phyloP scores from a whole-genome alignment of 257 asterid genomes.

The Lavandula angustifolia region DNA sequence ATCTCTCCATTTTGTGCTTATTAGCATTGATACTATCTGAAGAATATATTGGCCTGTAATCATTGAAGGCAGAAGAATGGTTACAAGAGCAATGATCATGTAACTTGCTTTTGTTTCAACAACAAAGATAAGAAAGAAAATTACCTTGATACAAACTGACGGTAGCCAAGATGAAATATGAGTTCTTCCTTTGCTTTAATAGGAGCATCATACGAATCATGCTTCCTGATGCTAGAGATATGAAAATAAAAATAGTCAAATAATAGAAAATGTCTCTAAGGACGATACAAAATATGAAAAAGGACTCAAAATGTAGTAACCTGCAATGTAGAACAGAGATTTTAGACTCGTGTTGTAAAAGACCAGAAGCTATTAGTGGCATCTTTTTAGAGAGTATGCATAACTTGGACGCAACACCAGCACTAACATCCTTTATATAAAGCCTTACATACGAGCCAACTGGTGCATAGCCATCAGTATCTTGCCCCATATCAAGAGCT shows the following conservation, averaged over 20 bases:
- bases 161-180: slow-evolving; percentile 90
- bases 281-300: slow-evolving; percentile 19
- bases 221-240: slow-evolving; percentile 73
- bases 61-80: slow-evolving; percentile 26
- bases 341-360: slow-evolving; percentile 89
- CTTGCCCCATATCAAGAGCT: slow-evolving; percentile 70
- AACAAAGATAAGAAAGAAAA: slow-evolving; percentile 20
- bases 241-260: slow-evolving; percentile 19
- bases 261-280: slow-evolving; percentile 13
- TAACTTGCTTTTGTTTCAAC: slow-evolving; percentile 6
- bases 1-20: slow-evolving; percentile 97
- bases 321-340: slow-evolving; percentile 95
- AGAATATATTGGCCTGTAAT: slow-evolving; percentile 81
- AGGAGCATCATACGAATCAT: slow-evolving; percentile 76
- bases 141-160: slow-evolving; percentile 77
- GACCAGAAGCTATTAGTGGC: slow-evolving; percentile 79
- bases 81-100: neutral
- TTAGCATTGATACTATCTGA: slow-evolving; percentile 73
- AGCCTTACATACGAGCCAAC: slow-evolving; percentile 77
- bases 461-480: slow-evolving; percentile 47
- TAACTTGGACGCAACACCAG: slow-evolving; percentile 60
- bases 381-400: slow-evolving; percentile 43
- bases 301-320: slow-evolving; percentile 40
- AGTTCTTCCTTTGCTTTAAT: slow-evolving; percentile 94
- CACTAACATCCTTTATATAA: slow-evolving; percentile 61